Evolutionary conservation across 2,329 filamentous ascomycete species (phyloP).

Genomic region (Fusarium sp.): DNA sequence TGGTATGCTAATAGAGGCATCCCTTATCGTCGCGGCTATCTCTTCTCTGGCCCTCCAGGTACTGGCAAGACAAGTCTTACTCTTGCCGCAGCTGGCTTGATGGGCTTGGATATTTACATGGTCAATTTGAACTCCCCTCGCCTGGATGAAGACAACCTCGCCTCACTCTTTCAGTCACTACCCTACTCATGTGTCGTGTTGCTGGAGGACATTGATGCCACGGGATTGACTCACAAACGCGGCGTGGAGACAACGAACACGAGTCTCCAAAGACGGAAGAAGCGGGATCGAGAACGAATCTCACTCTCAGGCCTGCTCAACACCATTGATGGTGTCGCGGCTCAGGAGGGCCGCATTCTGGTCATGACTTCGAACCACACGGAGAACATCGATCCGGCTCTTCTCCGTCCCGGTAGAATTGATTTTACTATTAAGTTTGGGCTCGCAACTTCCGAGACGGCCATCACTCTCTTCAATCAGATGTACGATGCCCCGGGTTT

Average conservation of each 20-base stretch:
- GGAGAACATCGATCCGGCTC: constrained; percentile 19
- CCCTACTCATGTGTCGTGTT: constrained; percentile 22
- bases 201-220: constrained; percentile 31
- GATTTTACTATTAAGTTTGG: constrained; percentile 22
- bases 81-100: constrained; percentile 23
- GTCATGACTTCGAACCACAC: constrained; percentile 77
- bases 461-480: constrained; percentile 1
- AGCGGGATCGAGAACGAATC: constrained; percentile 12
- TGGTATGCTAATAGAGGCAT: constrained; percentile 36
- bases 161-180: constrained; percentile 3
- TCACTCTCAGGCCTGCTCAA: constrained; percentile 73
- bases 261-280: background rate
- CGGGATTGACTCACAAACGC: constrained; percentile 9
- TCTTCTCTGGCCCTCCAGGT: constrained; percentile 34
- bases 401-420: constrained; percentile 20
- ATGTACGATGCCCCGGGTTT: constrained; percentile 13
- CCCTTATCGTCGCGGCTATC: constrained; percentile 34
- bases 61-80: constrained; percentile 36
- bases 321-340: constrained; percentile 75
- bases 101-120: constrained; percentile 35
- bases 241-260: background rate
- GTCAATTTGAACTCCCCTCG: constrained; percentile 16
- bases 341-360: constrained; percentile 74
- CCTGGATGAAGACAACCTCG: constrained; percentile 23
- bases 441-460: constrained; percentile 14